Evolutionary conservation across 1,284 basidiomycete species (phyloP).

Genomic region (Psilocybe mexicana): DNA sequence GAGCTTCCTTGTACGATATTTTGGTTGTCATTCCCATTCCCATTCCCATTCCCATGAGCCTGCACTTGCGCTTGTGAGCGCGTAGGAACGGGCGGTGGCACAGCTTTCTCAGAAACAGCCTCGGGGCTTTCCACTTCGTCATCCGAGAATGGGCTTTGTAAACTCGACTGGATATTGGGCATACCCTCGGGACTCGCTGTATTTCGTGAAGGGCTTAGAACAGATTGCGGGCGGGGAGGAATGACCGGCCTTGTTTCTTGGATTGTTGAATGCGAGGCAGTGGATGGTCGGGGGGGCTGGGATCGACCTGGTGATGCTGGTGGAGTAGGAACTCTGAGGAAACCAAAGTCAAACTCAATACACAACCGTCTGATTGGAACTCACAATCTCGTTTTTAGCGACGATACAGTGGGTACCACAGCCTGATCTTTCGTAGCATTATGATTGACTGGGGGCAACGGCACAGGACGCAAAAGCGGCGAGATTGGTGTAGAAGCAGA

Average conservation of each 20-base stretch:
- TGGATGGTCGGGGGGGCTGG: conserved; percentile 13
- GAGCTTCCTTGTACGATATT: conserved; percentile 7
- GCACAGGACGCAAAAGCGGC: conserved; percentile 45
- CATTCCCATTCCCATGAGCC: conserved; percentile 13
- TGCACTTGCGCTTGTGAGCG: conserved; percentile 22
- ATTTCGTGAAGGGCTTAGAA: conserved; percentile 10
- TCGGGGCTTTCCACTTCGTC: conserved; percentile 21
- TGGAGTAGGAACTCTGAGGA: conserved; percentile 10
- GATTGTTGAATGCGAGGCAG: conserved; percentile 6
- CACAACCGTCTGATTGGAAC: conserved; percentile 27
- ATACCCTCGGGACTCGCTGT: conserved; percentile 11
- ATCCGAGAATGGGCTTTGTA: conserved; percentile 25
- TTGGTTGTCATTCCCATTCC: conserved; percentile 6
- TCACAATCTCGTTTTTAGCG: conserved; percentile 54
- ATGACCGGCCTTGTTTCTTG: conserved; percentile 22
- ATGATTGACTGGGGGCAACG: conserved; percentile 30
- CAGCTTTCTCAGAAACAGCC: conserved; percentile 12
- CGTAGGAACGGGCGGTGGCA: conserved; percentile 28
- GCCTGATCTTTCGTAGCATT: conserved; percentile 14
- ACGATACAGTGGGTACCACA: conserved; percentile 35
- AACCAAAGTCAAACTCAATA: neutral
- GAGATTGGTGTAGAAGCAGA: conserved; percentile 37
- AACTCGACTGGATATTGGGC: conserved; percentile 1
- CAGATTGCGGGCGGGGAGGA: conserved; percentile 28
- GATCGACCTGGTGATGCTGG: conserved; percentile 16